phyloP scores from a whole-genome alignment of 345 rosid genomes.

The Gossypium raimondii region DNA sequence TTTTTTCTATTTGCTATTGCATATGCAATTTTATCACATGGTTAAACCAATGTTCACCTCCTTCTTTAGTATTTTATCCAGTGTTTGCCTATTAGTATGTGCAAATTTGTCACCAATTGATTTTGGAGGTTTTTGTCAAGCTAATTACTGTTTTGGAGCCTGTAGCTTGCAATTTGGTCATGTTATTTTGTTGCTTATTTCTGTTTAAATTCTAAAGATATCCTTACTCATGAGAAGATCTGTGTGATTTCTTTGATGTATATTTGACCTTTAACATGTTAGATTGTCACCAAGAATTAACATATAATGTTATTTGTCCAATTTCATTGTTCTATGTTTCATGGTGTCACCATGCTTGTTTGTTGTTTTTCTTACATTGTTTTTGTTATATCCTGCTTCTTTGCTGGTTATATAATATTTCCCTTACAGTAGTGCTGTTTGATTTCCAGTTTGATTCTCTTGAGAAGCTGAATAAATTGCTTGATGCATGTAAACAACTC shows the following conservation, averaged over 20 bases:
- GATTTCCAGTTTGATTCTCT: conserved; percentile 50
- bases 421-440: conserved; percentile 6
- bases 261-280: neutral
- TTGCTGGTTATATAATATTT: neutral
- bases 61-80: neutral
- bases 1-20: neutral
- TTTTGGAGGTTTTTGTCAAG: neutral
- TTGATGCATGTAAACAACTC: conserved; percentile 49
- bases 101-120: neutral
- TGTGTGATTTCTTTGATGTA: neutral
- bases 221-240: neutral
- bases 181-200: neutral
- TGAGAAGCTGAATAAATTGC: conserved; percentile 59
- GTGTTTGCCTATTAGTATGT: neutral
- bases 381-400: neutral
- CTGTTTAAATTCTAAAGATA: neutral
- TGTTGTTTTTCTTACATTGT: neutral
- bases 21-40: neutral
- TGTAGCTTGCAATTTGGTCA: neutral
- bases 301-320: neutral
- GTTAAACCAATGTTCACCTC: neutral
- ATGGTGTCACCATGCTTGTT: neutral
- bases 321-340: neutral
- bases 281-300: neutral
- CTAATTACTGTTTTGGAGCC: neutral